phyloP scores from a whole-genome alignment of 164 flowering plant species.

The Saururus chinensis region DNA sequence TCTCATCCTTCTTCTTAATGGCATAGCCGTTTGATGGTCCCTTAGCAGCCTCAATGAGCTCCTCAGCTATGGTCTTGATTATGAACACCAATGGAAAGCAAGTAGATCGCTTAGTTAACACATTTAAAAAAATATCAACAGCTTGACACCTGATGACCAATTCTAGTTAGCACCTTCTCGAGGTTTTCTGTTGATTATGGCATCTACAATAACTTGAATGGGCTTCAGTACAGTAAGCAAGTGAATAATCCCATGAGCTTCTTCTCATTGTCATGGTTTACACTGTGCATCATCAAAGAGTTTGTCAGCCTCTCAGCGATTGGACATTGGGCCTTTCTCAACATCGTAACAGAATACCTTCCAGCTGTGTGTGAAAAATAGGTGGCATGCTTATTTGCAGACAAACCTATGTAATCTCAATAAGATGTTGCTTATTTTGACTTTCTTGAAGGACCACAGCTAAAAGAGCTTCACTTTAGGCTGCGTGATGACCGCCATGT shows the following conservation, averaged over 20 bases:
- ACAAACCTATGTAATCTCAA: conserved; percentile 18
- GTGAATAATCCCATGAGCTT: conserved; percentile 27
- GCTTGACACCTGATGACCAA: conserved; percentile 24
- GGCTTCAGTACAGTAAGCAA: conserved; percentile 25
- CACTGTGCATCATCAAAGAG: conserved; percentile 28
- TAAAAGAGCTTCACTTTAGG: too few species aligned
- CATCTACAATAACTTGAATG: conserved; percentile 28
- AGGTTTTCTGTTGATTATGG: conserved; percentile 27
- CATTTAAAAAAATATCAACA: conserved; percentile 22
- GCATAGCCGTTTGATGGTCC: conserved; percentile 24
- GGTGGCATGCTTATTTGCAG: conserved; percentile 19
- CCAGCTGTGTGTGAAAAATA: conserved; percentile 24
- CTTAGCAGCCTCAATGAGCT: conserved; percentile 25
- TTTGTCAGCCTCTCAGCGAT: conserved; percentile 25
- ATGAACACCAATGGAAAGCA: conserved; percentile 19
- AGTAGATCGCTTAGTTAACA: conserved; percentile 22
- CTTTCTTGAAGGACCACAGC: too few species aligned
- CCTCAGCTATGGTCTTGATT: conserved; percentile 23
- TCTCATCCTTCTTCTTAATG: conserved; percentile 25
- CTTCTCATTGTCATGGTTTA: conserved; percentile 20
- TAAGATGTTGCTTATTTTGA: conserved; percentile 15
- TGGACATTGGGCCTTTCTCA: conserved; percentile 27
- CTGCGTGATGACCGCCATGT: too few species aligned
- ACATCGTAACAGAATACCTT: conserved; percentile 20
- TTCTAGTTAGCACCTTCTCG: conserved; percentile 25